Base-by-base conservation (phyloP, 257 asterid genomes). In the Fraxinus excelsior region DNA sequence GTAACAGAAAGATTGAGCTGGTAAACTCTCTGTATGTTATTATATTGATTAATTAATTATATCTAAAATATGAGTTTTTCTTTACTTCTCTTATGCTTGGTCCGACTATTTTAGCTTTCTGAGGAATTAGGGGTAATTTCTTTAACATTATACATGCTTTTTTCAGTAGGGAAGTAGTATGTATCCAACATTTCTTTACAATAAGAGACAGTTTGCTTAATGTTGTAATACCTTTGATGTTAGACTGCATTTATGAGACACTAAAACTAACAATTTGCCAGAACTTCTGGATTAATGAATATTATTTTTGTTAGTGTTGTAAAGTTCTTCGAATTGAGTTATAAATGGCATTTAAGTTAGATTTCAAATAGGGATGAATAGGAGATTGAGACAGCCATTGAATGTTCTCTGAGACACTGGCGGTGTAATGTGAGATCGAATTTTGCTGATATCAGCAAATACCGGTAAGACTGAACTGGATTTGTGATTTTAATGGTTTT, bases 401-500 rank as follows among this genome's bases (percentile, higher is more conserved):
- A 37, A 23, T n/a, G 21, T 38, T 70, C n/a, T 23, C 51, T 21
- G 8, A 25, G 32, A 69, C 42, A 56, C 67, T 21, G 34, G 58
- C 58, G 1, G 60, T 49, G 8, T 14, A 18, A 5, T 0, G 10
- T 14, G 62, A 51, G 23, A 14, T 16, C 19, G 21, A 14, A 19
- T 51, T 16, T 19, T 51, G 62, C 9, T 16, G 21, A 19, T 51
- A 51, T 44, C 44, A 8, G 44, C 44, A 38, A 38, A 38, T 38
- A 38, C 44, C 44, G 9, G 44, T 8, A 38, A 38, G 44, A 38
- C 44, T 38, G 12, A 38, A 38, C 13, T 38, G 44, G 66, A 8
- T 37, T 70, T 74, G 12, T 68, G 28, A 12, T 35, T 68, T 51
- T n/a, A 62, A 62, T 70, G 60, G 60, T 28, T 71, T 73, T 68